Base-by-base conservation (phyloP, 2,329 filamentous ascomycete species). In the Calonectria crousiana region DNA sequence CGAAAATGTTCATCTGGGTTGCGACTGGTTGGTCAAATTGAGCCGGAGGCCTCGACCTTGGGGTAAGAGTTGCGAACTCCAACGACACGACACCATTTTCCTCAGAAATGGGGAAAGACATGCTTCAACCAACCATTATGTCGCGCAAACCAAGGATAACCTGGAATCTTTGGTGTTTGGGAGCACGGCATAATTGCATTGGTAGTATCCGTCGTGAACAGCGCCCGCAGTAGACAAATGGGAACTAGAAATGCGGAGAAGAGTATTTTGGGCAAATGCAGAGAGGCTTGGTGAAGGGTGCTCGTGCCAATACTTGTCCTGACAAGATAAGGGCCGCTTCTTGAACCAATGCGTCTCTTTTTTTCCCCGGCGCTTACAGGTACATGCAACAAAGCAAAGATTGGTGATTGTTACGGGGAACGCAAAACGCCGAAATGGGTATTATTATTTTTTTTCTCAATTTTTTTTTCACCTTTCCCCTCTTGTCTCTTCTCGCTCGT, bases 1-100 rank as follows among this genome's bases (percentile, higher is more conserved):
- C 49, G 67, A 67, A 58, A 53, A 67, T 72, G 30, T 36, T 11
- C 44, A 32, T 16, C 18, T 64, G 23, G 38, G 52, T 44, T 52
- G 41, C 52, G 62, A n/a, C 32, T 70, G 60, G 71, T 58, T 71
- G 62, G 68, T 67, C 52, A 65, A 51, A 32, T 30, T 47, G 34
- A 34, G 53, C 52, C 34, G 53, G 72, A 74, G 26, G n/a, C n/a
- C 26, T 60, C 23, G 38, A 69, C 52, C 53, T 62, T 51, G 67
- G 51, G 62, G 67, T 41, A 64, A 77, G 64, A 69, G 53, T 74
- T 77, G 69, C 51, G 62, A 78, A 66, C 44, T 28, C 38, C 69
- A 58, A 66, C 47, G 38, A 53, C 64, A 69, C 23, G 67, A 62
- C 34, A 62, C 23, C 28, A 66, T 69, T 72, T 72, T 67, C 23